These are phyloP conservation scores for Solanum dulcamara DNA, from an alignment of 257 asterid genomes.

Conservation along the genomic window DNA sequence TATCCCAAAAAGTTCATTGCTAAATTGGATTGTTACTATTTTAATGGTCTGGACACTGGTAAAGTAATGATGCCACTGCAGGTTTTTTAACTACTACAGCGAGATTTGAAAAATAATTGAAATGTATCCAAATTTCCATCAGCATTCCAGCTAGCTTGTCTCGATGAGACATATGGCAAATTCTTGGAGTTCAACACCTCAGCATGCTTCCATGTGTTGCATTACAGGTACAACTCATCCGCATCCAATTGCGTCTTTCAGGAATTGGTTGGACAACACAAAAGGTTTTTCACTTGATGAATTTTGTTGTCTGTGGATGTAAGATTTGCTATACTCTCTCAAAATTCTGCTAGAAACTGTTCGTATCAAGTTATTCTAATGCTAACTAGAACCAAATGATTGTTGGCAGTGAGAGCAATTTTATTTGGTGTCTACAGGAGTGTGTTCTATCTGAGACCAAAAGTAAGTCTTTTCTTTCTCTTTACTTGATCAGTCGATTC, in stretches of 20 bases:
- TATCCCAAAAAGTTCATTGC: not conserved
- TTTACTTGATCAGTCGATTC: not conserved
- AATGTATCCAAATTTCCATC: not conserved
- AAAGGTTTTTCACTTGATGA: constrained; percentile 33
- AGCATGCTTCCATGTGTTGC: not conserved
- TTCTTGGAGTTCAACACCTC: not conserved
- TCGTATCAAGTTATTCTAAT: not conserved
- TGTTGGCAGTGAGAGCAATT: constrained; percentile 19
- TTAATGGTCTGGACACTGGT: not conserved
- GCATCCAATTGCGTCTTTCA: constrained; percentile 23
- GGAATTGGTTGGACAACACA: constrained; percentile 34
- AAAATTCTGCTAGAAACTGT: not conserved
- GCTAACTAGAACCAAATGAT: not conserved
- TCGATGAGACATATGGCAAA: not conserved
- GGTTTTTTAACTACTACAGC: not conserved
- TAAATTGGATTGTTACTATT: not conserved
- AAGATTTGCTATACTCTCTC: constrained; percentile 13
- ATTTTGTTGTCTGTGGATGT: constrained; percentile 24
- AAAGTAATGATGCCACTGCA: not conserved
- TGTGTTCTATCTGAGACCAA: constrained; percentile 8
- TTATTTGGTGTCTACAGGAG: constrained; percentile 9
- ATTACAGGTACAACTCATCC: constrained; percentile 19
- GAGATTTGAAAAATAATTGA: not conserved
- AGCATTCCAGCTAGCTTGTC: not conserved
- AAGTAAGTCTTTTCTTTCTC: constrained; percentile 1